Percentiles rank a stretch among this genome's conserved stretches.
These are phyloP conservation scores for Chenopodium quinoa DNA, from an alignment of 148 eudicot species.

Conservation along the genomic window DNA sequence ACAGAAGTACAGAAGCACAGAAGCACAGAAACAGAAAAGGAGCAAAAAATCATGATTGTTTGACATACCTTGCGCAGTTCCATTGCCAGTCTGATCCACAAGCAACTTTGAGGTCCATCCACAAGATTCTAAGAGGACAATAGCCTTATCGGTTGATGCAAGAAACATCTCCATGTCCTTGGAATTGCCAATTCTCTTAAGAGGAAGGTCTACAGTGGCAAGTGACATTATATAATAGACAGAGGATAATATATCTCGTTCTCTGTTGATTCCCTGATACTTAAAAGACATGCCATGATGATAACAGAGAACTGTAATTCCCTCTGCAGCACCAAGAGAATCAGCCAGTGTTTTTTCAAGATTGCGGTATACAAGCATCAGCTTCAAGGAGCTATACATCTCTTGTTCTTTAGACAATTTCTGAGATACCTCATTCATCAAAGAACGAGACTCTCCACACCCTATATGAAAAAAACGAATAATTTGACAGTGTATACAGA, in stretches of 20 bases:
- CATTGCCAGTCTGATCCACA: slow-evolving; percentile 38
- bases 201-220: slow-evolving; percentile 57
- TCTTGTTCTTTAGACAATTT: slow-evolving; percentile 38
- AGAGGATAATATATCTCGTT: slow-evolving; percentile 61
- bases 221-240: slow-evolving; percentile 47
- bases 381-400: slow-evolving; percentile 48
- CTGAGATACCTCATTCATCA: slow-evolving; percentile 62
- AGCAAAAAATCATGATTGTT: not conserved
- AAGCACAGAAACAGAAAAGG: not conserved
- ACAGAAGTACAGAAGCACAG: not conserved
- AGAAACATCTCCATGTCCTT: slow-evolving; percentile 61
- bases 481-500: slow-evolving; percentile 12
- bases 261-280: slow-evolving; percentile 67
- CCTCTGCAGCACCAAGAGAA: slow-evolving; percentile 63
- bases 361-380: slow-evolving; percentile 60
- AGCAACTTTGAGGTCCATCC: slow-evolving; percentile 76
- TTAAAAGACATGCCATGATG: slow-evolving; percentile 52
- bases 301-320: slow-evolving; percentile 53
- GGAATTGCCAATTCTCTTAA: slow-evolving; percentile 44
- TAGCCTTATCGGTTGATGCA: slow-evolving; percentile 76
- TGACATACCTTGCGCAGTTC: slow-evolving; percentile 31
- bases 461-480: slow-evolving; percentile 41
- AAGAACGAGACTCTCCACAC: slow-evolving; percentile 88
- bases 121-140: slow-evolving; percentile 74
- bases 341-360: slow-evolving; percentile 59